These are phyloP conservation scores for Carex kokanica DNA, from an alignment of 176 grass and related monocot genomes.

Conservation along the genomic window DNA sequence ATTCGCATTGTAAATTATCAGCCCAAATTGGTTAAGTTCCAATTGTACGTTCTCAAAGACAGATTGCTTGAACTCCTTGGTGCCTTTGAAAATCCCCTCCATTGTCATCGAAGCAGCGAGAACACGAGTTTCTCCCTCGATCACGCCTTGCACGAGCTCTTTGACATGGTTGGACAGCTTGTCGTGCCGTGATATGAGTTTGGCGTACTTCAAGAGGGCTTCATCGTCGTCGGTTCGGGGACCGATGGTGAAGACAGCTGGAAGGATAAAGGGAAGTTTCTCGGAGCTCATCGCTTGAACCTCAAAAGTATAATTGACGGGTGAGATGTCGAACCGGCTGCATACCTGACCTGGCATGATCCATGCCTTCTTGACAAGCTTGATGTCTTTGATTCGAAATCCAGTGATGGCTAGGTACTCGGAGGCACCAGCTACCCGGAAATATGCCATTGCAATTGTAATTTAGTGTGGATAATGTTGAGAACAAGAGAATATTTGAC, in stretches of 20 bases:
- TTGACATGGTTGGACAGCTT: slow-evolving; percentile 71
- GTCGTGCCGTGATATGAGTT: slow-evolving; percentile 70
- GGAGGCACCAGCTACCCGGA: slow-evolving; percentile 49
- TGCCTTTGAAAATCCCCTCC: slow-evolving; percentile 86
- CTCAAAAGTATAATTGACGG: slow-evolving; percentile 84
- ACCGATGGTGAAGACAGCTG: slow-evolving; percentile 91
- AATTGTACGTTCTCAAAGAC: slow-evolving; percentile 73
- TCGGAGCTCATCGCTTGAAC: slow-evolving; percentile 94
- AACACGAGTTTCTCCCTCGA: slow-evolving; percentile 83
- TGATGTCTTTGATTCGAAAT: slow-evolving; percentile 41
- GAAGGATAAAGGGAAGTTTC: slow-evolving; percentile 86
- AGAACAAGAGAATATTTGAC: background rate
- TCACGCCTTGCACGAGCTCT: slow-evolving; percentile 75
- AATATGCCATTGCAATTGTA: background rate
- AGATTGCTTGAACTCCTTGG: slow-evolving; percentile 58
- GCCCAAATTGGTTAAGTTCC: slow-evolving; percentile 77
- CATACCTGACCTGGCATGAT: slow-evolving; percentile 43
- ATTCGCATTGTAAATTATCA: slow-evolving; percentile 86
- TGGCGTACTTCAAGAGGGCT: slow-evolving; percentile 64
- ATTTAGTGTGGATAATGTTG: background rate
- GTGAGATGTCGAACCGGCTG: slow-evolving; percentile 62
- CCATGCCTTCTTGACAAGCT: slow-evolving; percentile 68
- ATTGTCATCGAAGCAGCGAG: slow-evolving; percentile 78
- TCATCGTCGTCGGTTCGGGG: slow-evolving; percentile 37
- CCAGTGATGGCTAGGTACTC: slow-evolving; percentile 80